Evolutionary conservation across 2,329 filamentous ascomycete species (phyloP), one percentile per base, ranked within the genome.

Genomic region (Paramyrothecium roridum): DNA sequence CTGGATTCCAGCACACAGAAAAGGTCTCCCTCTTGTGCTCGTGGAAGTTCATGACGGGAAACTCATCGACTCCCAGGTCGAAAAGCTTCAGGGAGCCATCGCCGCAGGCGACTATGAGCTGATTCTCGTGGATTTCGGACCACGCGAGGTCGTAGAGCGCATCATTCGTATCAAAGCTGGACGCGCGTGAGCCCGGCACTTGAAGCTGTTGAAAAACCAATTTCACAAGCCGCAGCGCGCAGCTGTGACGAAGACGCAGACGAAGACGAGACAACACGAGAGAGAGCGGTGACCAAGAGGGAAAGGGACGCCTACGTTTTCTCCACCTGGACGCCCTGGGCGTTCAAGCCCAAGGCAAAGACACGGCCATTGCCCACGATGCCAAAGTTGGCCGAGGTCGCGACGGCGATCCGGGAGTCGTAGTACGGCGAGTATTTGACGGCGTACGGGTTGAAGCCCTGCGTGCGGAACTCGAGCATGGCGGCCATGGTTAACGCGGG

Each of bases 401-500:
- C 90, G 65, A 97, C 92, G 55, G 93, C 93, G 61, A 99, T 86
- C 60, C 93, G 87, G 62, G 90, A 95, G 77, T 98, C 95, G 78
- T 96, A 96, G 79, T 97, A 99, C 8, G 95, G 95, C 54, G 93
- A 98, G 80, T 98, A 99, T 76, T 97, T 96, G 74, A 97, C 92
- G 63, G 90, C 91, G 76, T 96, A 97, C 66, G 93, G 93, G 73
- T 98, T 96, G 82, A 86, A 98, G 67, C 95, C 95, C 70, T 91
- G 83, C 21, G 95, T 98, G 61, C 90, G 89, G 76, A 90, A 98
- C 76, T 97, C 92, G 65, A 98, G 87, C 92, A 98, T 97, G 69
- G 79, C 77, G 73, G 75, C 73, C 75, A 77, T 77, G 54, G 57
- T 63, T 40, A 19, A 11, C 10, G 12, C 26, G 8, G 40, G 21